Base-by-base conservation (phyloP, 257 asterid species). In the Primulina eburnea region DNA sequence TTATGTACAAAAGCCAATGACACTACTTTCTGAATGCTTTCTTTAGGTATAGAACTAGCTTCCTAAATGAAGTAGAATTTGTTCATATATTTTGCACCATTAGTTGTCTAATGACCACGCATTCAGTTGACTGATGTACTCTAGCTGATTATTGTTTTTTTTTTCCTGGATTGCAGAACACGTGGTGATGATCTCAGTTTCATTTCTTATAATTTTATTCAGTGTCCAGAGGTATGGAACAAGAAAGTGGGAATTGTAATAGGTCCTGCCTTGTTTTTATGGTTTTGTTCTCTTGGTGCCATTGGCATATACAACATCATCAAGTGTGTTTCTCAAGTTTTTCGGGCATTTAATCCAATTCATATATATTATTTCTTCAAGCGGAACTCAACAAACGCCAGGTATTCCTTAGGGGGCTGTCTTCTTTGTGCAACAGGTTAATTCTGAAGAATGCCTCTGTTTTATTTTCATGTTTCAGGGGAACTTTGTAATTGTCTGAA, bases 361-460 rank as follows among this genome's bases (percentile, higher is more conserved):
- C 90, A 94, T 76, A 91, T 94, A 88, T 82, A 21, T 21, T 82
- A 85, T 76, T 91, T 72, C 85, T 94, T 94, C 95, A 78, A 80
- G 65, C 88, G 87, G 65, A 85, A 89, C 81, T 82, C 96, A 71
- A 77, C 83, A 59, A 91, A 88, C 78, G 99, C 96, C 60, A 91
- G 99, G 99, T 85, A 83, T 65, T 83, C 99, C 78, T 89, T 94
- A 26, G 99, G 99, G 72, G 99, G 99, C 65, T 89, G 97, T 79
- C 83, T 94, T 78, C 90, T 94, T 60, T 89, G 99, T 74, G 92
- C 87, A 60, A 94, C 99, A 88, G 99, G 99, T 94, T 86, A 3
- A 1, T 40, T 40, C 6, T 40, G 52, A 40, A 40, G 17, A 40
- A 40, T 11, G n/a, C 0, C 24, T 21, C 24, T 21, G 24, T 40